Evolutionary conservation across 2,329 filamentous ascomycete genomes (phyloP).

Genomic region (Colletotrichum orbiculare): DNA sequence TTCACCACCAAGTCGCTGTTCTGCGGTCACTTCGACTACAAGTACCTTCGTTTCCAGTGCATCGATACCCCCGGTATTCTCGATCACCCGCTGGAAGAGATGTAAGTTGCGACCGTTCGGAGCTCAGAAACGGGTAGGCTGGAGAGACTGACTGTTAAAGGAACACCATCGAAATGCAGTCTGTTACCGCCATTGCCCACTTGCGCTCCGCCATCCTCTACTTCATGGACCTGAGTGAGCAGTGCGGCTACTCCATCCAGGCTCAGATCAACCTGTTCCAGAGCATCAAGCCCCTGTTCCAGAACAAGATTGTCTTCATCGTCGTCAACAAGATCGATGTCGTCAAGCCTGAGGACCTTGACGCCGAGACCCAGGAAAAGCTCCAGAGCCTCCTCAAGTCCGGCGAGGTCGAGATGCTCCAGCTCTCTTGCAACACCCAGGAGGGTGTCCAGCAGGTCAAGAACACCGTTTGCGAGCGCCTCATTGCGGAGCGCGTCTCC

Average conservation of each 20-base stretch:
- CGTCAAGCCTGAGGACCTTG: constrained; percentile 85
- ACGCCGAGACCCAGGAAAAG: constrained; percentile 79
- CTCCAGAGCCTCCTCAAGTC: constrained; percentile 84
- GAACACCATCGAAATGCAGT: constrained; percentile 99
- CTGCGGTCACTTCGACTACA: constrained; percentile 98
- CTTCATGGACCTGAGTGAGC: constrained; percentile 97
- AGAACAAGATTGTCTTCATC: constrained; percentile 94
- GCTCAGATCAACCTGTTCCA: constrained; percentile 96
- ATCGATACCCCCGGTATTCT: constrained; percentile 99
- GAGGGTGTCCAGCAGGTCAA: constrained; percentile 96
- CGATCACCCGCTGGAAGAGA: constrained; percentile 97
- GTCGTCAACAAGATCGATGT: constrained; percentile 99
- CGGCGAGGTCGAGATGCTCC: constrained; percentile 90
- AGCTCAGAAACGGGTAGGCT: too few relatives aligned
- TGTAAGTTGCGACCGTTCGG: constrained; percentile 18
- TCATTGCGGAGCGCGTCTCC: constrained; percentile 91
- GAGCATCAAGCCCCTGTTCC: constrained; percentile 95
- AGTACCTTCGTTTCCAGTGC: constrained; percentile 88
- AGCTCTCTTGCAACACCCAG: constrained; percentile 93
- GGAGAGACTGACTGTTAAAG: constrained; percentile 2
- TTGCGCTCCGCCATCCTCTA: constrained; percentile 94
- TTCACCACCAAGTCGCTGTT: constrained; percentile 99
- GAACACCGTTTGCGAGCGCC: constrained; percentile 91
- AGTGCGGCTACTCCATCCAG: constrained; percentile 93
- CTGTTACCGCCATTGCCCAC: constrained; percentile 97